Percentiles rank a stretch among this genome's conserved stretches.
Conservation (phyloP, 2,329 filamentous ascomycete genomes). For the Phoma herbarum region DNA sequence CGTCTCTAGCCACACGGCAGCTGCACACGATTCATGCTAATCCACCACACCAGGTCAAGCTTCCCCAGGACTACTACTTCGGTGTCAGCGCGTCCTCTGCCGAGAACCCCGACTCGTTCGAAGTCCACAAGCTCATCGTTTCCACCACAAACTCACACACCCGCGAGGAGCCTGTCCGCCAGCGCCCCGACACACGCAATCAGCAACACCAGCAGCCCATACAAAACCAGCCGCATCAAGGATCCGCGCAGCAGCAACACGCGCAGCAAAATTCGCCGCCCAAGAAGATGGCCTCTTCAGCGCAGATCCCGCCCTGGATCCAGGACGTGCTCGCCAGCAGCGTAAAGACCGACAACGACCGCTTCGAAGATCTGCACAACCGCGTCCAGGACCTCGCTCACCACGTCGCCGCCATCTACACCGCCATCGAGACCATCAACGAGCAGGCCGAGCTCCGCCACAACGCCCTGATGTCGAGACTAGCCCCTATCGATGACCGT, state of each 20-base stretch:
- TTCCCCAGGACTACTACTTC: slow-evolving; percentile 84
- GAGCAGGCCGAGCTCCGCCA: slow-evolving; percentile 65
- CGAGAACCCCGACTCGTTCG: slow-evolving; percentile 93
- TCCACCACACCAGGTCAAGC: slow-evolving; percentile 63
- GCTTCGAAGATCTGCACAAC: slow-evolving; percentile 87
- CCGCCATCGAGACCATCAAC: slow-evolving; percentile 62
- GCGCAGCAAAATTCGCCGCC: slow-evolving; percentile 31
- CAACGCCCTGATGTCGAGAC: slow-evolving; percentile 58
- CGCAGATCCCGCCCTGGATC: slow-evolving; percentile 51
- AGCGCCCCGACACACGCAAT: slow-evolving; percentile 45
- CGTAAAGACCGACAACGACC: slow-evolving; percentile 60
- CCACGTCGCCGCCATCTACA: slow-evolving; percentile 70
- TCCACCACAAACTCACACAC: slow-evolving; percentile 59
- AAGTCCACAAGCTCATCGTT: slow-evolving; percentile 86
- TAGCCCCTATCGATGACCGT: slow-evolving; percentile 45
- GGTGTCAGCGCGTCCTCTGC: slow-evolving; percentile 88
- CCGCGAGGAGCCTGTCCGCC: slow-evolving; percentile 44
- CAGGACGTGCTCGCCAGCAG: slow-evolving; percentile 55
- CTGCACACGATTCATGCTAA: slow-evolving; percentile 9
- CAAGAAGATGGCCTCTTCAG: slow-evolving; percentile 37
- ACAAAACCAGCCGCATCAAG: slow-evolving; percentile 34
- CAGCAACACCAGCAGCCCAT: slow-evolving; percentile 35
- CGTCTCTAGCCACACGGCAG: slow-evolving; percentile 7
- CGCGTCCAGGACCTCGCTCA: slow-evolving; percentile 78
- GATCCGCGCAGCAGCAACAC: slow-evolving; percentile 39